Evolutionary conservation across 1,284 basidiomycete species (phyloP).

Genomic region (Rhodotorula mucilaginosa): DNA sequence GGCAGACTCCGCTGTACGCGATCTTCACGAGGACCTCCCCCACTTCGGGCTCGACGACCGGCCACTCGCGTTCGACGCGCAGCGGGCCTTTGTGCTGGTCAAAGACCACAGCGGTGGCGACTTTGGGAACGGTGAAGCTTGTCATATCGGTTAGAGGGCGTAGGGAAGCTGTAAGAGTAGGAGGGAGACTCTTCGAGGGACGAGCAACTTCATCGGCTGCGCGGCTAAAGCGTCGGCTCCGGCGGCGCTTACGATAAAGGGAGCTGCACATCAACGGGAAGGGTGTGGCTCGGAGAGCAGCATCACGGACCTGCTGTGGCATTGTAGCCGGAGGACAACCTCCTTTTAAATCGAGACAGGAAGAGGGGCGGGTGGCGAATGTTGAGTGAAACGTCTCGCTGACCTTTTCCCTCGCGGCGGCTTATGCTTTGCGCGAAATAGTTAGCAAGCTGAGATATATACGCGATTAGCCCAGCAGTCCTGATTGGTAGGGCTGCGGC

Average conservation of each 20-base stretch:
- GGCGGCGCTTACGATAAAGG: neutral
- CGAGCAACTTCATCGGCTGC: neutral
- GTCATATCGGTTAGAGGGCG: neutral
- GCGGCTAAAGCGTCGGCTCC: neutral
- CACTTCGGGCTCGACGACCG: slow-evolving; percentile 49
- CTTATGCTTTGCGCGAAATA: too few relatives aligned
- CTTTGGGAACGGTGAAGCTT: slow-evolving; percentile 1
- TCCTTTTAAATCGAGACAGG: too few relatives aligned
- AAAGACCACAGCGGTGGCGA: slow-evolving; percentile 15
- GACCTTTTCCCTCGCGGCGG: too few relatives aligned
- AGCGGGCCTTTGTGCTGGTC: slow-evolving; percentile 35
- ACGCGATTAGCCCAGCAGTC: too few relatives aligned
- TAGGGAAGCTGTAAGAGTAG: too few relatives aligned
- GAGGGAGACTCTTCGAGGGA: too few relatives aligned
- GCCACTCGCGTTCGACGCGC: slow-evolving; percentile 35
- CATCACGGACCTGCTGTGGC: neutral
- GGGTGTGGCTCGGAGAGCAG: neutral
- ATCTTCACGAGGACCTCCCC: slow-evolving; percentile 80
- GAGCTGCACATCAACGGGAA: too few relatives aligned
- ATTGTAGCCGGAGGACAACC: too few relatives aligned
- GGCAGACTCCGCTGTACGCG: slow-evolving; percentile 30
- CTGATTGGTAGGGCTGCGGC: too few relatives aligned
- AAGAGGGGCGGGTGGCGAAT: too few relatives aligned
- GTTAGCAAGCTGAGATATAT: too few relatives aligned
- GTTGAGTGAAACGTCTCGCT: too few relatives aligned